A percentile compares a stretch with the other conserved stretches of the same genome.
Conservation (phyloP, 2,329 filamentous ascomycete genomes). For the Plectosphaerella sp. region DNA sequence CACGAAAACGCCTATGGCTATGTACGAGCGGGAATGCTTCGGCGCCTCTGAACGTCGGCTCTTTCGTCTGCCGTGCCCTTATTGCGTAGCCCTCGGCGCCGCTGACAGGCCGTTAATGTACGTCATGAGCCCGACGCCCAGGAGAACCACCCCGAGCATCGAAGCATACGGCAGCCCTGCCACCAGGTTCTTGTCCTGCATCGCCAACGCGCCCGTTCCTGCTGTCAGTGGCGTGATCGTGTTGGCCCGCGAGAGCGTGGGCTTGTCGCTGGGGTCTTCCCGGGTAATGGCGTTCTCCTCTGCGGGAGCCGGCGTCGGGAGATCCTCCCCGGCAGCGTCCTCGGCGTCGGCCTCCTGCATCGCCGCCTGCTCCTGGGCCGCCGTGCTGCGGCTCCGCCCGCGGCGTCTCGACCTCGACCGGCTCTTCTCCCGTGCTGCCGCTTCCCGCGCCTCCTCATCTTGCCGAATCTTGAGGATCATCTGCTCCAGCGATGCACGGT, state of each 20-base stretch:
- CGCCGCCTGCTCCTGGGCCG: constrained; percentile 1
- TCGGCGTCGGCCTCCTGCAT: constrained; percentile 1
- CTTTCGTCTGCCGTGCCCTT: constrained; percentile 2
- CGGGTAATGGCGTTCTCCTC: constrained; percentile 10
- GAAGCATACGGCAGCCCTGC: constrained; percentile 71
- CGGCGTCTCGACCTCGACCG: constrained; percentile 27
- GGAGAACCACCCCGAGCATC: constrained; percentile 75
- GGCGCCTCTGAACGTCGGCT: neutral
- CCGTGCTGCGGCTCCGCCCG: constrained; percentile 11
- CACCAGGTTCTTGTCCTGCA: constrained; percentile 39
- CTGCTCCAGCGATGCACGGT: constrained; percentile 73
- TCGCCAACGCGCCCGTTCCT: constrained; percentile 31
- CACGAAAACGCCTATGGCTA: constrained; percentile 1
- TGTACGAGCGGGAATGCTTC: neutral
- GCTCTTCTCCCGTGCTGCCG: constrained; percentile 35
- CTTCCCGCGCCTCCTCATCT: constrained; percentile 54
- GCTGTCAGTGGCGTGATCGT: constrained; percentile 42
- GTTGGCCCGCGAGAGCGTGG: constrained; percentile 42
- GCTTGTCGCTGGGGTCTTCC: constrained; percentile 30
- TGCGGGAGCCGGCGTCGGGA: neutral
- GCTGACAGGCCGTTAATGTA: constrained; percentile 80
- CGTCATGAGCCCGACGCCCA: constrained; percentile 81
- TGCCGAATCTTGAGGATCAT: constrained; percentile 80
- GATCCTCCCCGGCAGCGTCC: neutral
- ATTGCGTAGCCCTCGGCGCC: constrained; percentile 31